Evolutionary conservation across 169 alveolate species (phyloP).

Genomic region (Cryptosporidium muris): DNA sequence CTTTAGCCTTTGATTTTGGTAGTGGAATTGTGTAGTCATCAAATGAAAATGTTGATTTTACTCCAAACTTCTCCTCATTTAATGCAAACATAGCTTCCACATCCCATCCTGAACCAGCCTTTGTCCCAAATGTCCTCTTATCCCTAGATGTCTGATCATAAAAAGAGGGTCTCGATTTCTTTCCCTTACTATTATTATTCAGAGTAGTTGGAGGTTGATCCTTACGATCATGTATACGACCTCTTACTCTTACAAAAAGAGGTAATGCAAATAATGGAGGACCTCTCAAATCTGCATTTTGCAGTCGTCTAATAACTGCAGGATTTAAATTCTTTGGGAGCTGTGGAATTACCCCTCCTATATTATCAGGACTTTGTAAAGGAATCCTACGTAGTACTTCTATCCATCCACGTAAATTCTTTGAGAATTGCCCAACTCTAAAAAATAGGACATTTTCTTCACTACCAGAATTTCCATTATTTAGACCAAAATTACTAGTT

Average conservation of each 20-base stretch:
- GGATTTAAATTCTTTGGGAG: conserved; percentile 61
- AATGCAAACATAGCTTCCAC: conserved; percentile 88
- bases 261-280: conserved; percentile 72
- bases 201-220: conserved; percentile 21
- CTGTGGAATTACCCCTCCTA: conserved; percentile 24
- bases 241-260: conserved; percentile 63
- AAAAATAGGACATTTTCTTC: conserved; percentile 30
- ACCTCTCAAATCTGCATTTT: conserved; percentile 73
- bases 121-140: conserved; percentile 79
- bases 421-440: conserved; percentile 74
- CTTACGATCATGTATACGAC: conserved; percentile 23
- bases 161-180: conserved; percentile 28
- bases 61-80: conserved; percentile 86
- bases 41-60: conserved; percentile 82
- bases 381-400: conserved; percentile 60
- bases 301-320: conserved; percentile 73
- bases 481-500: not conserved
- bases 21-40: conserved; percentile 78
- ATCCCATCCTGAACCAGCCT: conserved; percentile 82
- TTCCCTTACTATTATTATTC: conserved; percentile 26
- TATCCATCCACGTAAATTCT: conserved; percentile 76
- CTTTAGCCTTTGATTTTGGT: conserved; percentile 39
- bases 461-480: not conserved
- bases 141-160: conserved; percentile 70
- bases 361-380: conserved; percentile 25